Base-by-base conservation (phyloP, 345 rosid species). In the Microthlaspi erraticum region DNA sequence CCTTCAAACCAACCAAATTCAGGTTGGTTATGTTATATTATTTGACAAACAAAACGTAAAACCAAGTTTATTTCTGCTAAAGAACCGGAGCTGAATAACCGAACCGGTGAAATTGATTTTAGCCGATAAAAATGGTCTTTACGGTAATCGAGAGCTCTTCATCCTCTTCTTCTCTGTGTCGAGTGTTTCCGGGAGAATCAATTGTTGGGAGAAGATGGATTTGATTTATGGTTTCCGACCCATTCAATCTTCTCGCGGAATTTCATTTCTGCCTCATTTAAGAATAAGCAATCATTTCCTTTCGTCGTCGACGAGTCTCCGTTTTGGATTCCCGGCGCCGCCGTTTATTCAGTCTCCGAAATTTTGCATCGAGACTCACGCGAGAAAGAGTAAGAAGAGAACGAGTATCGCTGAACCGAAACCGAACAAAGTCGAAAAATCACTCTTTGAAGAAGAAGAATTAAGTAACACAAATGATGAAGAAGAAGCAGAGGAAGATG, bases 401-500 rank as follows among this genome's bases (percentile, higher is more conserved):
- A 10, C 82, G 62, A 19, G 72, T 71, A 33, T 75, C 83, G 36
- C 70, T 79, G 77, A 68, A 52, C 82, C 81, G 38, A 11, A 79
- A 12, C 85, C 78, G 44, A 43, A 65, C 59, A 66, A 85, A 52
- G 68, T 79, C 42, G 81, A 85, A 58, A 83, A 86, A 49, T 73
- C 77, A 12, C 67, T 78, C n/a, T 5, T 39, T 46, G 86, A 69
- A 51, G 72, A 71, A 45, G 61, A 85, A 19, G 60, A 51, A 32
- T 36, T 6, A 56, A 18, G 31, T 17, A 56, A 14, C 31, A 31
- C 59, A 86, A 36, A 81, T 54, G 86, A 90, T 0, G 85, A 75
- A 5, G 76, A 76, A 14, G 75, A 88, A 11, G 88, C 76, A 5
- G 84, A 74, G 29, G 86, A 74, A 33, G 87, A 83, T 71, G 73